Percentiles rank a stretch among this genome's conserved stretches.
These are phyloP conservation scores for Xylariaceae sp. DNA, from an alignment of 2,329 filamentous ascomycete species.

Conservation along the genomic window DNA sequence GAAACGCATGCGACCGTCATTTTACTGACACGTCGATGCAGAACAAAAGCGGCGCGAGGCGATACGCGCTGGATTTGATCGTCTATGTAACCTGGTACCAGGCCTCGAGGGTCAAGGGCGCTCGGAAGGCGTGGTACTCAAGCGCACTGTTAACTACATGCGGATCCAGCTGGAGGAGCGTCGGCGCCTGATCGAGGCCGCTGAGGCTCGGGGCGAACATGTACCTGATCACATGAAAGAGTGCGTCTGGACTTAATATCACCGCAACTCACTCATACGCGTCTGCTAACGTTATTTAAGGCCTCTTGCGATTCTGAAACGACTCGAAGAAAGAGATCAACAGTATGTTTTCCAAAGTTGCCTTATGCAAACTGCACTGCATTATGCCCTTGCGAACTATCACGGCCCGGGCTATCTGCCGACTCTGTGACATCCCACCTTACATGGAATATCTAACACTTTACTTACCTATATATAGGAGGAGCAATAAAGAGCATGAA, in stretches of 20 bases:
- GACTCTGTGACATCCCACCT: not conserved
- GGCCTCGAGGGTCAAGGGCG: slow-evolving; percentile 77
- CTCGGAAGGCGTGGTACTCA: slow-evolving; percentile 79
- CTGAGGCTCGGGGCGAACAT: slow-evolving; percentile 49
- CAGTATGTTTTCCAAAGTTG: slow-evolving; percentile 5
- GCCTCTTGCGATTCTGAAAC: slow-evolving; percentile 28
- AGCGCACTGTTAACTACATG: slow-evolving; percentile 63
- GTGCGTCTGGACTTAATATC: slow-evolving; percentile 28
- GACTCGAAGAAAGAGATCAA: slow-evolving; percentile 26
- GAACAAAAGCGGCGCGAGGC: slow-evolving; percentile 62
- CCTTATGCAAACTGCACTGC: not conserved
- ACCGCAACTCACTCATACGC: not conserved
- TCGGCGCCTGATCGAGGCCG: slow-evolving; percentile 50
- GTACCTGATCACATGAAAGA: slow-evolving; percentile 46
- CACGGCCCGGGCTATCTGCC: too few relatives aligned
- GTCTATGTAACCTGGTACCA: slow-evolving; percentile 72
- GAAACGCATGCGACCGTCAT: not conserved
- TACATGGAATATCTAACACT: not conserved
- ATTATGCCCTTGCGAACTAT: not conserved
- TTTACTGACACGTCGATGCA: slow-evolving; percentile 10
- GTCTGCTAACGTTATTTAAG: slow-evolving; percentile 15
- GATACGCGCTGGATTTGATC: slow-evolving; percentile 79
- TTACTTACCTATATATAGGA: slow-evolving; percentile 8
- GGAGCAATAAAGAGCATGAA: slow-evolving; percentile 12
- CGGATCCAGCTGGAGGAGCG: slow-evolving; percentile 55